These are phyloP conservation scores for Grammothele lineata DNA, from an alignment of 768 basidiomycete species.

Conservation along the genomic window DNA sequence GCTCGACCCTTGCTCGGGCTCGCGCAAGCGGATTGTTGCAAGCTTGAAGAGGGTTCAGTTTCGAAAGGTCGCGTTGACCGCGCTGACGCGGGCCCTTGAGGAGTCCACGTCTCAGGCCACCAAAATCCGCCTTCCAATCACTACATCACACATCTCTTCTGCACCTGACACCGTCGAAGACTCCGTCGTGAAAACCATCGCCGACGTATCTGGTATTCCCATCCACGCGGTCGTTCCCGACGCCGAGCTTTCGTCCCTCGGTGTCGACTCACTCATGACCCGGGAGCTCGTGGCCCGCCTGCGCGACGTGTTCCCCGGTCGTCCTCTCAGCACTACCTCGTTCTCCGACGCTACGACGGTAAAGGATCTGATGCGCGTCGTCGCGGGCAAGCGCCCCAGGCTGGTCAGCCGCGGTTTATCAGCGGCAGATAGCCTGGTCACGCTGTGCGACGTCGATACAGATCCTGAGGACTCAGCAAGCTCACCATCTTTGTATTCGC, in stretches of 20 bases:
- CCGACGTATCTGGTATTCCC: constrained; percentile 36
- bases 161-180: constrained; percentile 17
- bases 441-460: constrained; percentile 30
- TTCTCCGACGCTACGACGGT: constrained; percentile 21
- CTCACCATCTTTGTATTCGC: no score
- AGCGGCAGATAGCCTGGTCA: neutral
- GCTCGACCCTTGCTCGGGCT: no score
- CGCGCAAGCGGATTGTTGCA: constrained; percentile 50
- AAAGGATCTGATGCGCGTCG: constrained; percentile 31
- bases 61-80: constrained; percentile 37
- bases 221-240: neutral
- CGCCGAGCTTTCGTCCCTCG: constrained; percentile 17
- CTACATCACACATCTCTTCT: no score
- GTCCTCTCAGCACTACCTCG: neutral
- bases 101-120: neutral
- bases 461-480: neutral
- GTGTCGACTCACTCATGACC: constrained; percentile 27
- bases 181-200: constrained; percentile 35
- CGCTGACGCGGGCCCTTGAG: constrained; percentile 2
- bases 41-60: constrained; percentile 56
- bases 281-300: constrained; percentile 36
- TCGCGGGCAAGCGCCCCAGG: no score
- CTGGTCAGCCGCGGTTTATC: no score
- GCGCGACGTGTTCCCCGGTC: constrained; percentile 29
- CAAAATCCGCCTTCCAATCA: neutral